Conservation (phyloP, 768 basidiomycete species). For the Trametopsis cervina region DNA sequence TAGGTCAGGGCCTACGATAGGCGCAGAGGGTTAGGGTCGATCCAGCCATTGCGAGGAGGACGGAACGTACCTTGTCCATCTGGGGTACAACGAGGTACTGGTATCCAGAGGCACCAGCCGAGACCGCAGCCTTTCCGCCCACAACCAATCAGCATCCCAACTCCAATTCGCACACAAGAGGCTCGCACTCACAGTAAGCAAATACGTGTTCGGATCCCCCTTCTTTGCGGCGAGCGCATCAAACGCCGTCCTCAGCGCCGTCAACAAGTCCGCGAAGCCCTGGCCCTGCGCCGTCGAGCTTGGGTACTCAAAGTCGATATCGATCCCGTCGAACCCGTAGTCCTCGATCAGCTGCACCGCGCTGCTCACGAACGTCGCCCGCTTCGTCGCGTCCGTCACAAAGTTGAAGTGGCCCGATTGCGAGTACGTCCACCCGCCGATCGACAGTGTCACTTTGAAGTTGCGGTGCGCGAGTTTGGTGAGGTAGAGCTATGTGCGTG, state of each 20-base stretch:
- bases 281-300: conserved; percentile 48
- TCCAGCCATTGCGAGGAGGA: not conserved
- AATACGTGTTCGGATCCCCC: conserved; percentile 54
- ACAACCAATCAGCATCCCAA: not conserved
- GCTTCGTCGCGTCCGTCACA: conserved; percentile 42
- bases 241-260: conserved; percentile 55
- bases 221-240: conserved; percentile 49
- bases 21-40: not conserved
- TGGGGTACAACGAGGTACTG: conserved; percentile 49
- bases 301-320: conserved; percentile 79
- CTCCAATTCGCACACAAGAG: too few relatives aligned
- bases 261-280: conserved; percentile 60
- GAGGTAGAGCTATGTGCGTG: not conserved
- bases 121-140: conserved; percentile 44
- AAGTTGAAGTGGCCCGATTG: conserved; percentile 64
- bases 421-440: conserved; percentile 67
- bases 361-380: conserved; percentile 50
- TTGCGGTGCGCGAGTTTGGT: conserved; percentile 28
- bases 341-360: conserved; percentile 63
- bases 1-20: conserved; percentile 41
- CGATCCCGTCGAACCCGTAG: conserved; percentile 78
- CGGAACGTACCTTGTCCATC: conserved; percentile 39
- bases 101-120: conserved; percentile 57
- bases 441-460: conserved; percentile 44
- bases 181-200: conserved; percentile 35